A percentile compares a stretch with the other conserved stretches of the same genome.
Conservation (phyloP, 371 early-diverging fungal genomes). For the Fennellomyces sp. region DNA sequence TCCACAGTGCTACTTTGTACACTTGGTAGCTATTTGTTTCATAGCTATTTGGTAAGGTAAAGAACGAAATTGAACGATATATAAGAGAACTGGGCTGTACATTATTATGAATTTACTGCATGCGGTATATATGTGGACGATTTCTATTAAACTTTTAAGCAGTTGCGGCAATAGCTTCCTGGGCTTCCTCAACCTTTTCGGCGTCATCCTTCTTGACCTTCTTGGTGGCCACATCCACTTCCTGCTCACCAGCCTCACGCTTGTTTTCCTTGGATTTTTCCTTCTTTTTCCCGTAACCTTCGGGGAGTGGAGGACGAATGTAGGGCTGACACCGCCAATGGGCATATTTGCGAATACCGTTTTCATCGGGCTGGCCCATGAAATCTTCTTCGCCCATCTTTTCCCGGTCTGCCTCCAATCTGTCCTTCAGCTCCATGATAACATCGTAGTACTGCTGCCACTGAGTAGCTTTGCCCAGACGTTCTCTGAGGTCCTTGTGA, state of each 20-base stretch:
- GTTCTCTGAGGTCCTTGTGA: conserved; percentile 81
- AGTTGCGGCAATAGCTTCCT: not conserved
- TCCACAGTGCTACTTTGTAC: too few relatives aligned
- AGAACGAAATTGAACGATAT: too few relatives aligned
- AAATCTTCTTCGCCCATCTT: conserved; percentile 33
- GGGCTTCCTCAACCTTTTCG: conserved; percentile 10
- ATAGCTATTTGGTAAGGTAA: too few relatives aligned
- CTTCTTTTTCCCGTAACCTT: conserved; percentile 24
- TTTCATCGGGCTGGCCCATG: conserved; percentile 50
- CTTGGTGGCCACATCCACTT: conserved; percentile 4
- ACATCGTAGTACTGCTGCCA: conserved; percentile 67
- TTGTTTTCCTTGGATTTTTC: conserved; percentile 18
- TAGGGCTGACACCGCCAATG: conserved; percentile 77
- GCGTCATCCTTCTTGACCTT: too few relatives aligned
- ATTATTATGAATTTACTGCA: not conserved
- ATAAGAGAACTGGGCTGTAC: not conserved
- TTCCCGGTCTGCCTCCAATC: conserved; percentile 54
- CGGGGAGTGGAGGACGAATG: conserved; percentile 62
- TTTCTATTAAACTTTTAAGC: not conserved
- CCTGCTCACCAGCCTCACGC: conserved; percentile 3
- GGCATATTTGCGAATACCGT: conserved; percentile 70
- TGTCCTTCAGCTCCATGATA: conserved; percentile 59
- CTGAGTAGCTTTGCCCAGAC: conserved; percentile 64
- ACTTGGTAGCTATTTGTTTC: too few relatives aligned
- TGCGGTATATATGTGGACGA: not conserved